These are phyloP conservation scores for Herpetospermum pedunculosum DNA, from an alignment of 306 rosid species.

Conservation along the genomic window DNA sequence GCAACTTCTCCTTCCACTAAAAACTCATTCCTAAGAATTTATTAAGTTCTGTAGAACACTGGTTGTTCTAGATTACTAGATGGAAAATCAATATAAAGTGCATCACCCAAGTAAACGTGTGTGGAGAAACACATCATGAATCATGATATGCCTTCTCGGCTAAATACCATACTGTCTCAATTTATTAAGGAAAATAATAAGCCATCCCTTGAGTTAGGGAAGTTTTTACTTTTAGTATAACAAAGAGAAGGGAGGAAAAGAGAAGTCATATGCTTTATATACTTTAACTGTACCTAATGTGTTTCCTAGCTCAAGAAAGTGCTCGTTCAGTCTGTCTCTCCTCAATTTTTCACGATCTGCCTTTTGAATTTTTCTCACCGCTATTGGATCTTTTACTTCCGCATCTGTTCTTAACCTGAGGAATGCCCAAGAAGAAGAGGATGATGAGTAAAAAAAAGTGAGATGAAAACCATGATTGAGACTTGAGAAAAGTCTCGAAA, in stretches of 20 bases:
- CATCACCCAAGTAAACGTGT: neutral
- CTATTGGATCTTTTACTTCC: conserved; percentile 43
- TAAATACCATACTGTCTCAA: neutral
- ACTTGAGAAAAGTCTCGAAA: neutral
- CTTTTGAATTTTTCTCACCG: conserved; percentile 63
- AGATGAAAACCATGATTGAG: neutral
- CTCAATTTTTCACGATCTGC: conserved; percentile 92
- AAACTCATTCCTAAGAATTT: neutral
- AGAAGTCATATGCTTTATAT: neutral
- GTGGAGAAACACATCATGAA: neutral
- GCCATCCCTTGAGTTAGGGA: neutral
- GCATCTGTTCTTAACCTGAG: conserved; percentile 41
- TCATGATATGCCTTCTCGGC: neutral
- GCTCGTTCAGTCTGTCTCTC: conserved; percentile 75
- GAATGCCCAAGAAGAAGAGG: conserved; percentile 6
- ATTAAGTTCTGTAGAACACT: neutral
- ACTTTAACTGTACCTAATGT: conserved; percentile 44
- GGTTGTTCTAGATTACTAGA: neutral
- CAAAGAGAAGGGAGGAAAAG: neutral
- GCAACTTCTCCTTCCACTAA: neutral
- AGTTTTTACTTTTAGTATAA: neutral
- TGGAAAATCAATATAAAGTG: neutral
- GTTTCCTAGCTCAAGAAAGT: conserved; percentile 59
- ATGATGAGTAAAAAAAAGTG: neutral
- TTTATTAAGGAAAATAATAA: neutral